These are phyloP conservation scores for Scheffersomyces illinoinensis DNA, from an alignment of 1,139 yeast species.

Conservation along the genomic window DNA sequence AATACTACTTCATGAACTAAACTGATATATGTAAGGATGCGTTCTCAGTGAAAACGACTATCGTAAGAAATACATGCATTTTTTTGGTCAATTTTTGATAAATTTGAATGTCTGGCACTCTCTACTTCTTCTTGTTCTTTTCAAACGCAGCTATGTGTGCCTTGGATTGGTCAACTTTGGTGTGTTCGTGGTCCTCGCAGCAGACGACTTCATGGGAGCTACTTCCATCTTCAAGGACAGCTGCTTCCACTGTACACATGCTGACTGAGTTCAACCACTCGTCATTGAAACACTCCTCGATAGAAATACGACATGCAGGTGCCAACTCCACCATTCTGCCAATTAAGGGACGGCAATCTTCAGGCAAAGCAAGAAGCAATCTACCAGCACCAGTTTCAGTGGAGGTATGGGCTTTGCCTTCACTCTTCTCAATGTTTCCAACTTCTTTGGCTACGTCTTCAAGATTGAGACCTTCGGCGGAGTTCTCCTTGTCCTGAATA, in stretches of 20 bases:
- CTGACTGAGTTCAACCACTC: conserved; percentile 67
- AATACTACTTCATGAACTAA: background rate
- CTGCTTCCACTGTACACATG: conserved; percentile 65
- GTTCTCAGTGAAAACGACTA: background rate
- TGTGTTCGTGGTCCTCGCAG: conserved; percentile 71
- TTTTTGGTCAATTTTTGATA: background rate
- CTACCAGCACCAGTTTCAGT: conserved; percentile 70
- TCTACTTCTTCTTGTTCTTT: conserved; percentile 60
- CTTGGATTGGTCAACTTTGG: conserved; percentile 87
- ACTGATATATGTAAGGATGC: background rate
- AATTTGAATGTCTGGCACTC: background rate
- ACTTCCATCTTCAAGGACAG: conserved; percentile 33
- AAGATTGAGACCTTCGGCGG: background rate
- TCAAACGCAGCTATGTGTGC: conserved; percentile 95
- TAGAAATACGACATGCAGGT: conserved; percentile 82
- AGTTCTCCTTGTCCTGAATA: background rate
- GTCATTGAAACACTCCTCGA: conserved; percentile 81
- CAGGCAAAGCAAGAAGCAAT: conserved; percentile 66
- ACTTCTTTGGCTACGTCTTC: conserved; percentile 7
- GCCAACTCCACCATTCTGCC: conserved; percentile 79
- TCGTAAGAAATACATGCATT: background rate
- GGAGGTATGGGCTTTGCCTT: conserved; percentile 53
- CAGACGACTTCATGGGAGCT: conserved; percentile 31
- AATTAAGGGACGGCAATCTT: conserved; percentile 63
- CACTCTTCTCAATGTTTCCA: conserved; percentile 21